Evolutionary conservation across 2,329 filamentous ascomycete species (phyloP).

Genomic region (Lachnellula hyalina): DNA sequence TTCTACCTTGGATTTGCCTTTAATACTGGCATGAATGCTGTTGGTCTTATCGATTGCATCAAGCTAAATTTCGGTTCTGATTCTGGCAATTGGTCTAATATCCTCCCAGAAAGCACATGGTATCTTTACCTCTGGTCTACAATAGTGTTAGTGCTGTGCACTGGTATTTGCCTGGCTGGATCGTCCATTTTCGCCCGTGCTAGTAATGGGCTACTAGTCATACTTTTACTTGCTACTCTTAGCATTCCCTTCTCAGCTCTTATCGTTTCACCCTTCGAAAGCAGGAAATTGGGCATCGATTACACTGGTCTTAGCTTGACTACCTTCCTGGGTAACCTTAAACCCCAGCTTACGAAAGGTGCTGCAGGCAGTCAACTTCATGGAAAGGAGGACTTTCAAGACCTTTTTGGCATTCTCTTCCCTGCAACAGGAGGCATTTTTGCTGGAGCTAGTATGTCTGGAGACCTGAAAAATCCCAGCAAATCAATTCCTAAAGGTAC

Average conservation of each 20-base stretch:
- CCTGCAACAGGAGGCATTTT: constrained; percentile 58
- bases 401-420: constrained; percentile 82
- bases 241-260: constrained; percentile 79
- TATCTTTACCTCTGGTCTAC: constrained; percentile 73
- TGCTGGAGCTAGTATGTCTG: constrained; percentile 83
- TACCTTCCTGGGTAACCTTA: constrained; percentile 69
- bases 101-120: constrained; percentile 69
- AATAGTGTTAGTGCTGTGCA: constrained; percentile 64
- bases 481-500: constrained; percentile 83
- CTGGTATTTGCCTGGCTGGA: constrained; percentile 70
- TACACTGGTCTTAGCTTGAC: constrained; percentile 72
- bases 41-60: constrained; percentile 79
- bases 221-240: constrained; percentile 67
- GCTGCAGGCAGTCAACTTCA: constrained; percentile 56
- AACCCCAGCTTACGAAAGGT: constrained; percentile 59
- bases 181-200: constrained; percentile 75
- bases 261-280: constrained; percentile 61
- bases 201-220: constrained; percentile 68
- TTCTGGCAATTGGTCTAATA: constrained; percentile 50
- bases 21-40: constrained; percentile 82
- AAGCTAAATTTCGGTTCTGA: constrained; percentile 64
- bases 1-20: constrained; percentile 89
- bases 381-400: constrained; percentile 66
- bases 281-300: constrained; percentile 56
- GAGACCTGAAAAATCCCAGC: constrained; percentile 76